These are phyloP conservation scores for Dryas drummondii DNA, from an alignment of 306 rosid genomes.

Conservation along the genomic window DNA sequence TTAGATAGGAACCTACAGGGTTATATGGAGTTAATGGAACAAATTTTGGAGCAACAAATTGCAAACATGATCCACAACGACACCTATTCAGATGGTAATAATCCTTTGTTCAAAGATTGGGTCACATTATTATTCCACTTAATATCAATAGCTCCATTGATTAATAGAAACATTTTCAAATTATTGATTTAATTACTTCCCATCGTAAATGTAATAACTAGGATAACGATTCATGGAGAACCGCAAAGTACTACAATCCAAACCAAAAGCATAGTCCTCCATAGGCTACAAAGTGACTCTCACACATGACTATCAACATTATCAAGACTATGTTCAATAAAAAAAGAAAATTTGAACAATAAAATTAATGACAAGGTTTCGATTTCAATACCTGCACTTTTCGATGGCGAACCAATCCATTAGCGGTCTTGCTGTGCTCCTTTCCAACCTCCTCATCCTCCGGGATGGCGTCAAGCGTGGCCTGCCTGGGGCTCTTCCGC, in stretches of 20 bases:
- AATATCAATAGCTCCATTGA: not conserved
- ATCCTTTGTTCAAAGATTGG: not conserved
- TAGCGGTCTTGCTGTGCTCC: slow-evolving; percentile 31
- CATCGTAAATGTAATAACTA: not conserved
- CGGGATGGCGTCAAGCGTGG: slow-evolving; percentile 72
- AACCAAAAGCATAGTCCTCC: not conserved
- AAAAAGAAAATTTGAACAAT: not conserved
- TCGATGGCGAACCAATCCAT: slow-evolving; percentile 38
- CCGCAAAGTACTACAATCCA: not conserved
- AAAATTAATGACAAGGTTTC: not conserved
- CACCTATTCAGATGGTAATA: not conserved
- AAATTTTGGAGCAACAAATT: not conserved
- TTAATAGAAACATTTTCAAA: not conserved
- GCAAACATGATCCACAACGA: not conserved
- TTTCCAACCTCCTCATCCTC: slow-evolving; percentile 79
- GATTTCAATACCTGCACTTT: slow-evolving; percentile 54
- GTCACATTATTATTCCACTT: not conserved
- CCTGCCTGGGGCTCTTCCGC: slow-evolving; percentile 56
- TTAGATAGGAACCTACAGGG: not conserved
- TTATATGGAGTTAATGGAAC: not conserved
- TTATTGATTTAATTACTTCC: not conserved
- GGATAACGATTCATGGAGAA: not conserved
- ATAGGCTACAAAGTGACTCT: not conserved
- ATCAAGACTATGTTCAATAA: not conserved
- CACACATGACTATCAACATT: not conserved